A percentile compares a stretch with the other conserved stretches of the same genome.
Conservation (phyloP, 1,284 basidiomycete species). For the Puccinia horiana region DNA sequence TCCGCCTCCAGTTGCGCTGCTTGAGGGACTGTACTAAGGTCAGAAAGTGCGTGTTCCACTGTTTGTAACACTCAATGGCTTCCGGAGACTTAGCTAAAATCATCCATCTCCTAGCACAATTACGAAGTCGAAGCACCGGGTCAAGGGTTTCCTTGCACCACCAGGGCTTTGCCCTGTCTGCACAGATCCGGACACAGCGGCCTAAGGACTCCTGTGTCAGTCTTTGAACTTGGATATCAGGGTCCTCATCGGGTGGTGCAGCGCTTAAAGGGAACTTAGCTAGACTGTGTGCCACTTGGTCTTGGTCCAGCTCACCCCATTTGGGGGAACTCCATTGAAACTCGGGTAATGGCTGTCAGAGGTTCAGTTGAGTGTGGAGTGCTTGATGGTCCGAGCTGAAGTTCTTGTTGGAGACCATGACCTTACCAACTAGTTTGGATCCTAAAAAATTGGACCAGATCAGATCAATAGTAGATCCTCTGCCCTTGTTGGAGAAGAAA, state of each 20-base stretch:
- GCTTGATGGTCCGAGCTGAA: not conserved
- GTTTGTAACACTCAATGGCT: not conserved
- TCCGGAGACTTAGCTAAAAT: not conserved
- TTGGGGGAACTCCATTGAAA: not conserved
- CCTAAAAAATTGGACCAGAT: not conserved
- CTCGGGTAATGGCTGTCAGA: not conserved
- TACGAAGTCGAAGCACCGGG: not conserved
- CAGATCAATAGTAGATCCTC: not conserved
- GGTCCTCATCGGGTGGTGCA: no score
- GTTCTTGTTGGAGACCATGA: not conserved
- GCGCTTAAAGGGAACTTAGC: no score
- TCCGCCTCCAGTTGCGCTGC: not conserved
- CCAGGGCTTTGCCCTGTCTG: not conserved
- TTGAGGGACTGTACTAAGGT: not conserved
- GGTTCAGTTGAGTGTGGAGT: not conserved
- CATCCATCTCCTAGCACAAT: conserved; percentile 17
- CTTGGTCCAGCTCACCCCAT: not conserved
- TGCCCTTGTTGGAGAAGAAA: no score
- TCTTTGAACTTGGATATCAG: not conserved
- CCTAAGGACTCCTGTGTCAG: not conserved
- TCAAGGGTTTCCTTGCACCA: conserved; percentile 9
- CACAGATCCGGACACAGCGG: not conserved
- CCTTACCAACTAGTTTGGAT: not conserved
- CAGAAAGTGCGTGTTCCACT: no score
- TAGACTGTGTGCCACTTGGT: not conserved